Base-by-base conservation (phyloP, 257 asterid genomes). In the Plectranthus barbatus region DNA sequence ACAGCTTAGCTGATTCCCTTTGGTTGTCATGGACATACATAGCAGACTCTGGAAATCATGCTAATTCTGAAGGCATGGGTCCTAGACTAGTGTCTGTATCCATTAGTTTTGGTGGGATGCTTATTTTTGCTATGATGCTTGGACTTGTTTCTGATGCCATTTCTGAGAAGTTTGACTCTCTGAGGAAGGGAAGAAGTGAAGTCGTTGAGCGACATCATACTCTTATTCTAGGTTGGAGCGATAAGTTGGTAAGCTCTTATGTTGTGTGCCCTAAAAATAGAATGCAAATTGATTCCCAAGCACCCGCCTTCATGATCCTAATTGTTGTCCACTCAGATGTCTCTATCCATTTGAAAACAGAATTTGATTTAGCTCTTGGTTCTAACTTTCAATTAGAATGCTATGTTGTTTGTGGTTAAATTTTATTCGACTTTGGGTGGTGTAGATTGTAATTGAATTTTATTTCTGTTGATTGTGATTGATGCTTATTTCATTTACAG, bases 111-210 rank as follows among this genome's bases (percentile, higher is more conserved):
- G 95, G 95, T 70, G 97, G 97, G 72, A 90, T 90, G 97, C 95
- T 90, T 68, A 86, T 90, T 69, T 90, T 90, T 81, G 95, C 94
- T 51, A 90, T 90, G 97, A 86, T 90, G 97, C 97, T 90, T 65
- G 97, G 95, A 64, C 90, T 90, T 44, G 94, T 90, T 60, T 86
- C 91, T 53, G 97, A 90, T 86, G 91, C 95, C 5, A 90, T 90
- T 63, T 90, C 95, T 50, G 95, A 90, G 82, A 90, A 90, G 81
- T 84, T 90, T 41, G 97, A 90, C 79, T 90, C 97, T 26, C 85
- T 90, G 56, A 78, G 95, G 75, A 90, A 90, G 74, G 97, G 97
- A 78, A 86, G 77, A 77, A 90, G 97, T 83, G 94, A 90, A 78
- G 95, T 86, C 17, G 94, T 90, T n/a, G 97, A 84, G 84, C 84